Conservation (phyloP, 1,139 yeast genomes). For the Geotrichum aggregatum region DNA sequence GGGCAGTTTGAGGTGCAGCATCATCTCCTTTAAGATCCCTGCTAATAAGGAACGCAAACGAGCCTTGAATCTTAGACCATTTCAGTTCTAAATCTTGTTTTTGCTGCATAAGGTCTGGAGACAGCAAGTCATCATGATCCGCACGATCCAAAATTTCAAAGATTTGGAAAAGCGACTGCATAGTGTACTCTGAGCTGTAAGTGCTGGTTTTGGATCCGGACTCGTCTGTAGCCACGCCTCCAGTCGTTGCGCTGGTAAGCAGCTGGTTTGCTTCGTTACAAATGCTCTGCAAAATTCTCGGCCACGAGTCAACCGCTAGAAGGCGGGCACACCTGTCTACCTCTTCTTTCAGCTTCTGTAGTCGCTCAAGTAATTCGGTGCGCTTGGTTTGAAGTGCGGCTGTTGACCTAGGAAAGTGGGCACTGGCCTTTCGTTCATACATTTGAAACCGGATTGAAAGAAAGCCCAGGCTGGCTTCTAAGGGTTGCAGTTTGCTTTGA, state of each 20-base stretch:
- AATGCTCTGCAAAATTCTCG: conserved; percentile 30
- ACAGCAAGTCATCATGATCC: conserved; percentile 6
- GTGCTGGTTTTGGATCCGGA: too few relatives aligned
- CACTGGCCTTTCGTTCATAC: conserved; percentile 40
- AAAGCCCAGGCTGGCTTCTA: conserved; percentile 56
- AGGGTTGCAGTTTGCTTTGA: conserved; percentile 42
- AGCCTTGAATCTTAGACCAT: conserved; percentile 4
- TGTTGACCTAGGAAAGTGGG: conserved; percentile 39
- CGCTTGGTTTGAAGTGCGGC: conserved; percentile 43
- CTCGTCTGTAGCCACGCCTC: too few relatives aligned
- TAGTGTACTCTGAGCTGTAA: not conserved
- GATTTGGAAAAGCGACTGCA: conserved; percentile 4
- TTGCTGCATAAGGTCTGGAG: conserved; percentile 9
- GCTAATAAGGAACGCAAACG: too few relatives aligned
- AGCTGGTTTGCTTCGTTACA: conserved; percentile 28
- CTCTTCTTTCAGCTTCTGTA: conserved; percentile 38
- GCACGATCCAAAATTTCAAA: conserved; percentile 16
- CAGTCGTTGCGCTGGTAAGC: conserved; percentile 20
- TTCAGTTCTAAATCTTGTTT: conserved; percentile 8
- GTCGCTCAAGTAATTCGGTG: conserved; percentile 42
- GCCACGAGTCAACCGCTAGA: conserved; percentile 50
- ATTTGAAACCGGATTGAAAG: conserved; percentile 54
- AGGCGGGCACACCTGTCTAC: too few relatives aligned
- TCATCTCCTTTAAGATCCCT: too few relatives aligned
- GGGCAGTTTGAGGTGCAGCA: too few relatives aligned